A percentile compares a stretch with the other conserved stretches of the same genome.
Conservation (phyloP, 106 monocot species). For the Acanthochlamys bracteata region DNA sequence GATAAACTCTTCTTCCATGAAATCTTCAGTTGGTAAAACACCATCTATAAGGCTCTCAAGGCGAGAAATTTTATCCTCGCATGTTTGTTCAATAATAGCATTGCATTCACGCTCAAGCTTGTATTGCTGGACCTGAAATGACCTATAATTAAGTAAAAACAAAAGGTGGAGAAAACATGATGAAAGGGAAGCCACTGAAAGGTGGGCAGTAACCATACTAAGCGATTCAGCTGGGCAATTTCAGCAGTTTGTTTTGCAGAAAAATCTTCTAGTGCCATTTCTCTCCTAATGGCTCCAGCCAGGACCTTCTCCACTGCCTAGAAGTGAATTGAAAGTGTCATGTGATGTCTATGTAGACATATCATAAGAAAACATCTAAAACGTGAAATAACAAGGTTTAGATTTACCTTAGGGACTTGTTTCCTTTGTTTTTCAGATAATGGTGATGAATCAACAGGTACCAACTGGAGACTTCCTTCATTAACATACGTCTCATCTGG, state of each 20-base stretch:
- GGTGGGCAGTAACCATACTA: constrained; percentile 32
- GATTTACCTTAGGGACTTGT: constrained; percentile 58
- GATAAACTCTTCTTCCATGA: constrained; percentile 75
- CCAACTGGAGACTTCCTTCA: constrained; percentile 46
- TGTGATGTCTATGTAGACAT: too few relatives aligned
- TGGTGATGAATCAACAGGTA: constrained; percentile 34
- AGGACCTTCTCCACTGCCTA: constrained; percentile 94
- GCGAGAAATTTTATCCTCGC: constrained; percentile 78
- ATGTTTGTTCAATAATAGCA: constrained; percentile 64
- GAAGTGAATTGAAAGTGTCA: background rate
- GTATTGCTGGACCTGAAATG: constrained; percentile 79
- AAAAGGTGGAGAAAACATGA: background rate
- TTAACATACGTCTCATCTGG: constrained; percentile 32
- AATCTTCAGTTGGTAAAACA: constrained; percentile 76
- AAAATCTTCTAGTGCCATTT: constrained; percentile 81
- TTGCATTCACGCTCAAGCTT: constrained; percentile 97
- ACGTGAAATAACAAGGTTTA: background rate
- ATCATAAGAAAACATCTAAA: background rate
- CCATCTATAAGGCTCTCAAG: constrained; percentile 95
- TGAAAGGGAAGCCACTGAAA: background rate
- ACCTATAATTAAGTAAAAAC: constrained; percentile 1
- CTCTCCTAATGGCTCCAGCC: constrained; percentile 89
- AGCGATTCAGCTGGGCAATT: constrained; percentile 70
- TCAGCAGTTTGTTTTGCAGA: constrained; percentile 81
- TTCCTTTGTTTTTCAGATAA: constrained; percentile 36